These are phyloP conservation scores for Craterostigma plantagineum DNA, from an alignment of 257 asterid species.

Conservation along the genomic window DNA sequence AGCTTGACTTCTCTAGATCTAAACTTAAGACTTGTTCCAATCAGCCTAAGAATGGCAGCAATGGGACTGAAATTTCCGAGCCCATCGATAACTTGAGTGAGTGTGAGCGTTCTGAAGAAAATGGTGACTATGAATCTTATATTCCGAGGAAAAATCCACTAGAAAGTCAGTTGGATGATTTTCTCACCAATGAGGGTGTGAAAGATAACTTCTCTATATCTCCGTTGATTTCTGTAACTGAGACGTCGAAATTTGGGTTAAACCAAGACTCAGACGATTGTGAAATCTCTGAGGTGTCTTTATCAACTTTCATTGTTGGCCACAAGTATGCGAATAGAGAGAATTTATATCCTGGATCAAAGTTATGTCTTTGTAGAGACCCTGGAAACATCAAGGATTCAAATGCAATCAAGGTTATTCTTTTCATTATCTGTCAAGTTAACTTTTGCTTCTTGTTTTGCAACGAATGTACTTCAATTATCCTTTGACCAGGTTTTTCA, in stretches of 20 bases:
- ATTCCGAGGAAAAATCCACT: slow-evolving; percentile 4
- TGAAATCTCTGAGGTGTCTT: slow-evolving; percentile 21
- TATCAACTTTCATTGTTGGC: slow-evolving; percentile 72
- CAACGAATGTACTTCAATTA: slow-evolving; percentile 3
- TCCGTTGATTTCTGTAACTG: slow-evolving; percentile 12
- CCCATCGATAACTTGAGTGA: slow-evolving; percentile 9
- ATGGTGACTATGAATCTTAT: slow-evolving; percentile 1
- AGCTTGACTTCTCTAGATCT: slow-evolving; percentile 51
- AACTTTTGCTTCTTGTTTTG: slow-evolving; percentile 3
- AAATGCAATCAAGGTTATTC: slow-evolving; percentile 69
- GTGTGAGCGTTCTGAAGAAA: slow-evolving; percentile 14
- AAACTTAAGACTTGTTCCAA: slow-evolving; percentile 17
- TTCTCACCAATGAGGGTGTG: slow-evolving; percentile 11
- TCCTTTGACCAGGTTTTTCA: slow-evolving; percentile 42
- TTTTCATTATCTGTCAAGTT: slow-evolving; percentile 7
- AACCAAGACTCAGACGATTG: slow-evolving; percentile 15
- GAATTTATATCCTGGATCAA: slow-evolving; percentile 28
- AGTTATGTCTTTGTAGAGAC: slow-evolving; percentile 55
- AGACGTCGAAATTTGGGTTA: slow-evolving; percentile 12
- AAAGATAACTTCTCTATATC: too few species aligned
- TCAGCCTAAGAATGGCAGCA: slow-evolving; percentile 11
- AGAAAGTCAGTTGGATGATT: slow-evolving; percentile 13
- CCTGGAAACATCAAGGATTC: slow-evolving; percentile 56
- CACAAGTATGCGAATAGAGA: slow-evolving; percentile 42
- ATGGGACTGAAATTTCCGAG: slow-evolving; percentile 8